Percentiles rank a stretch among this genome's conserved stretches.
These are phyloP conservation scores for Physaria fendleri DNA, from an alignment of 345 rosid genomes.

Conservation along the genomic window DNA sequence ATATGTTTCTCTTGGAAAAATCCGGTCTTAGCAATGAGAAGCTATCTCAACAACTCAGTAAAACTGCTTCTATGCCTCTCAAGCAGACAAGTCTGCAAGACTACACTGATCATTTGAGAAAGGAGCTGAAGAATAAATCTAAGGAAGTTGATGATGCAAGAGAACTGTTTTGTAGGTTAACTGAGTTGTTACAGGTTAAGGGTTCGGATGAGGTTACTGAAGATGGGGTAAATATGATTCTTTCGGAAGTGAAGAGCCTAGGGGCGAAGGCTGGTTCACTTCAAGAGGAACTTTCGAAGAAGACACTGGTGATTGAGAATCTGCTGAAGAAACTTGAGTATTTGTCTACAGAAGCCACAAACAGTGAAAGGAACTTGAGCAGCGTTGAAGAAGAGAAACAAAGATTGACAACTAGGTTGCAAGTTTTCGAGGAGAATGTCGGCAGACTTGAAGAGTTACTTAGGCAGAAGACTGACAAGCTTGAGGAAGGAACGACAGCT, in stretches of 20 bases:
- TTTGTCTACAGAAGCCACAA: conserved; percentile 18
- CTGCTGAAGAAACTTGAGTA: conserved; percentile 31
- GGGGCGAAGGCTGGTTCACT: conserved; percentile 38
- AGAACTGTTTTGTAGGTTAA: conserved; percentile 35
- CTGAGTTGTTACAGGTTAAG: conserved; percentile 40
- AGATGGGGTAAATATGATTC: conserved; percentile 33
- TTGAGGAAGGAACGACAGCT: conserved; percentile 33
- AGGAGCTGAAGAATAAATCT: conserved; percentile 34
- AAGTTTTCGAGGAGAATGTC: conserved; percentile 39
- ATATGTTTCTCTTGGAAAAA: conserved; percentile 48
- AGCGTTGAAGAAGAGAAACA: conserved; percentile 39
- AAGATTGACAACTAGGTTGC: conserved; percentile 26
- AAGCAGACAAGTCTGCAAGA: conserved; percentile 24
- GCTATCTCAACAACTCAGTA: conserved; percentile 25
- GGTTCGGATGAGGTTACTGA: conserved; percentile 15
- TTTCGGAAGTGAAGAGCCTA: conserved; percentile 36
- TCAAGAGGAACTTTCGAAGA: conserved; percentile 35
- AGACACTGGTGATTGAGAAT: conserved; percentile 33
- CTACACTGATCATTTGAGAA: conserved; percentile 33
- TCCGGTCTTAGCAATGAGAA: conserved; percentile 45
- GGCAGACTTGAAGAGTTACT: conserved; percentile 38
- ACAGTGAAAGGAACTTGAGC: conserved; percentile 31
- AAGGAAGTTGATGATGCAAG: conserved; percentile 43
- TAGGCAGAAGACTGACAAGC: conserved; percentile 33
- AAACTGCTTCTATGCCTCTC: conserved; percentile 19